A percentile compares a stretch with the other conserved stretches of the same genome.
phyloP scores from a whole-genome alignment of 345 rosid genomes.

The Ceriops decandra region DNA sequence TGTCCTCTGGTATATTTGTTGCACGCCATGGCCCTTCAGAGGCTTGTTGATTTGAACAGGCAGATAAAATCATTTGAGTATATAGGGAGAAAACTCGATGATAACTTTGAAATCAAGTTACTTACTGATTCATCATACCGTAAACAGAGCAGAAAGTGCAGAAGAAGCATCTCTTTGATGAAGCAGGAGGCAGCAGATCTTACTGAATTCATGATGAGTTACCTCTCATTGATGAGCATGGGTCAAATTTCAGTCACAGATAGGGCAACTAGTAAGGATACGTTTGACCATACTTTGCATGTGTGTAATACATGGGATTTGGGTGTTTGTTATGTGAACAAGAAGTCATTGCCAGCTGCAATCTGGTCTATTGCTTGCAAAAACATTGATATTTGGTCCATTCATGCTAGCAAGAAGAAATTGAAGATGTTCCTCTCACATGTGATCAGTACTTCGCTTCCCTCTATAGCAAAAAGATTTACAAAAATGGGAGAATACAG shows the following conservation, averaged over 20 bases:
- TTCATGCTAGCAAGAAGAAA: conserved; percentile 52
- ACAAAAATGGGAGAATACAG: conserved; percentile 23
- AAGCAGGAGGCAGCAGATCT: conserved; percentile 73
- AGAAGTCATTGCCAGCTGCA: conserved; percentile 57
- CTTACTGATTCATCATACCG: conserved; percentile 31
- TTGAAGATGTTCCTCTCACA: conserved; percentile 62
- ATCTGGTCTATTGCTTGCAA: conserved; percentile 71
- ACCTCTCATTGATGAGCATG: conserved; percentile 36
- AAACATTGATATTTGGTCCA: conserved; percentile 76
- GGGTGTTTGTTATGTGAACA: conserved; percentile 47
- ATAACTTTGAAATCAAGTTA: conserved; percentile 35
- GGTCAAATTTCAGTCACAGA: conserved; percentile 24
- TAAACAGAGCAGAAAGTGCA: conserved; percentile 42
- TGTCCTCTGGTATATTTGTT: conserved; percentile 52
- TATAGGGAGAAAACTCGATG: conserved; percentile 43
- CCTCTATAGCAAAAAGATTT: conserved; percentile 30
- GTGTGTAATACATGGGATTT: conserved; percentile 48
- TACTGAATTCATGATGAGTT: conserved; percentile 48
- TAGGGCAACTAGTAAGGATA: conserved; percentile 18
- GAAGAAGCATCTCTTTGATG: conserved; percentile 39
- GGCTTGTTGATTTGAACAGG: conserved; percentile 85
- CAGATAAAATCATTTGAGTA: conserved; percentile 60
- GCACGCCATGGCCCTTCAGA: conserved; percentile 64
- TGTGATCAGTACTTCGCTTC: conserved; percentile 49
- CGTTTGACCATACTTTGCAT: conserved; percentile 21